These are phyloP conservation scores for Rhynchospora tenuis DNA, from an alignment of 176 grass and related monocot genomes.

Conservation along the genomic window DNA sequence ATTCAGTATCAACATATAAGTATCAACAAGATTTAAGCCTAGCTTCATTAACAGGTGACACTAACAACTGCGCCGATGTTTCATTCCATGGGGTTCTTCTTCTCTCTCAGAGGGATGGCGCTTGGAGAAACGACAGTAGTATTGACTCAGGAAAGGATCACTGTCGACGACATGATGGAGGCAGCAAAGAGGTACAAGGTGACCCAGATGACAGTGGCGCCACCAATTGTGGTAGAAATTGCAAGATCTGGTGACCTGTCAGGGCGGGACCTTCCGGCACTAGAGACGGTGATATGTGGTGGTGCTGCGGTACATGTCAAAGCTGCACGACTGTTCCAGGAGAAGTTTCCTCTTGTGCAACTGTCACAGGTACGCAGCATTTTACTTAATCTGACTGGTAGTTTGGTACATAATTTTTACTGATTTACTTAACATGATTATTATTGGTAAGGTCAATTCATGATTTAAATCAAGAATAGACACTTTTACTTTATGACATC, in stretches of 20 bases:
- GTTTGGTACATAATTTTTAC: no score
- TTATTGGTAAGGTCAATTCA: no score
- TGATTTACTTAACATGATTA: no score
- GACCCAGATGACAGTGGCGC: no score
- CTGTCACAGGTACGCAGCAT: no score
- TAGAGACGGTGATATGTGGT: constrained; percentile 36
- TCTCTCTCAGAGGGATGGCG: constrained; percentile 4
- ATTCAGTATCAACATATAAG: neutral
- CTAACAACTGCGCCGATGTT: constrained; percentile 26
- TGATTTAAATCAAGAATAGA: no score
- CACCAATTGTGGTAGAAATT: constrained; percentile 48
- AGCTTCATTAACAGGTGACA: constrained; percentile 38
- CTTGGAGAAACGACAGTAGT: no score
- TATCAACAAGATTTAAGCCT: neutral
- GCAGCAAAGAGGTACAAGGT: no score
- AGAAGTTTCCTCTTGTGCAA: constrained; percentile 39
- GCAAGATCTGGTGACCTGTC: neutral
- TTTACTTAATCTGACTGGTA: no score
- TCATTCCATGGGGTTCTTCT: constrained; percentile 28
- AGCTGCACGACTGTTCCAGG: constrained; percentile 27
- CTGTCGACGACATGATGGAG: no score
- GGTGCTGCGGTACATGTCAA: constrained; percentile 31
- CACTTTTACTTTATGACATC: no score
- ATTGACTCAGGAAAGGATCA: no score
- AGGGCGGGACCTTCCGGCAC: neutral